These are phyloP conservation scores for Tetrahymena malaccensis DNA, from an alignment of 73 alveolate genomes.

Conservation along the genomic window DNA sequence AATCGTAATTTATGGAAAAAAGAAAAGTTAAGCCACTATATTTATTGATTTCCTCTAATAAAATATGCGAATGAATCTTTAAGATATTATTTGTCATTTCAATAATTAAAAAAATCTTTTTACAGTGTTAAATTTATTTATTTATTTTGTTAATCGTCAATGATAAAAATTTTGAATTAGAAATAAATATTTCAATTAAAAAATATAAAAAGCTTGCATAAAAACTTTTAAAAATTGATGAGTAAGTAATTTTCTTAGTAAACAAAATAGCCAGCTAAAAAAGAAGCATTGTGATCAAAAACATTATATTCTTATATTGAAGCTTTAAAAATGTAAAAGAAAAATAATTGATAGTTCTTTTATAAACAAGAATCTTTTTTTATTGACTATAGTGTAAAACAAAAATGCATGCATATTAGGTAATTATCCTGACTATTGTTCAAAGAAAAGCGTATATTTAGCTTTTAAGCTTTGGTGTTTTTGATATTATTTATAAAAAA, in stretches of 20 bases:
- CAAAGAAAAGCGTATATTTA: not conserved
- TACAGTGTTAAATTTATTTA: not conserved
- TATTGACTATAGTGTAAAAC: not conserved
- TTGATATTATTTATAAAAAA: too few relatives aligned
- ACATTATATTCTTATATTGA: too few relatives aligned
- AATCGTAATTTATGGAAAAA: not conserved
- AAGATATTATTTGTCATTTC: not conserved
- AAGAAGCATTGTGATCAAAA: not conserved
- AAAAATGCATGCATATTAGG: not conserved
- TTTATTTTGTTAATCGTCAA: too few relatives aligned
- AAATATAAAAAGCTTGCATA: not conserved
- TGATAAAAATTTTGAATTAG: not conserved
- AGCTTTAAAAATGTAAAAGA: not conserved
- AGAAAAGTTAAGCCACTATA: not conserved
- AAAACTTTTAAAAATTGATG: too few relatives aligned
- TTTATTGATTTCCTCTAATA: not conserved
- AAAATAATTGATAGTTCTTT: not conserved
- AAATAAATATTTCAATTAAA: too few relatives aligned
- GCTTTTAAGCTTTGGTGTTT: not conserved
- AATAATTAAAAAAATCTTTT: too few relatives aligned
- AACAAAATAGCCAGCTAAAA: not conserved
- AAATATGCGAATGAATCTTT: not conserved
- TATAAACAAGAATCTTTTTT: not conserved
- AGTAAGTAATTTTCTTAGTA: not conserved
- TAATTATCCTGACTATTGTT: not conserved